Evolutionary conservation across 129 eudicot species (phyloP).

Genomic region (Lactuca sativa): DNA sequence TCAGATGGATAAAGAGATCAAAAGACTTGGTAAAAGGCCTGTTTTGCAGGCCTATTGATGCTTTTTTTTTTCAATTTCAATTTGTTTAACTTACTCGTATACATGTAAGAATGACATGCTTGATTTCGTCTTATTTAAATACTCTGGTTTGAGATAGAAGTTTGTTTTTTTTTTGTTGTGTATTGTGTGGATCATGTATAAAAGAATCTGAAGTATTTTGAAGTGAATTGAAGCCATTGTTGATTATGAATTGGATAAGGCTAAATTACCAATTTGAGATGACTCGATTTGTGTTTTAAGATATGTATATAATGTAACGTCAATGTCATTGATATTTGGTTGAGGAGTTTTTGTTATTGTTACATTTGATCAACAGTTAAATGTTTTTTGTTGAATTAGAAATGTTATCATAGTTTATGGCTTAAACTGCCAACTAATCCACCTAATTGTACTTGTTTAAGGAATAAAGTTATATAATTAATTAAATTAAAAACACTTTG

Average conservation of each 20-base stretch:
- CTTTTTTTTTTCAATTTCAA: conserved; percentile 7
- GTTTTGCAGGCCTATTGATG: conserved; percentile 62
- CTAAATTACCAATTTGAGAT: neutral
- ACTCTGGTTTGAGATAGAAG: conserved; percentile 4
- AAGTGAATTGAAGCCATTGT: neutral
- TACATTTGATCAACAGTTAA: neutral
- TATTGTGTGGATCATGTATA: conserved; percentile 14
- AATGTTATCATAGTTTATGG: neutral
- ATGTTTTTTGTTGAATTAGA: too few relatives aligned
- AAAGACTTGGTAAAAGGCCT: conserved; percentile 93
- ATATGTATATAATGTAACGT: neutral
- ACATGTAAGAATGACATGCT: conserved; percentile 31
- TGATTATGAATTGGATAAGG: conserved; percentile 4
- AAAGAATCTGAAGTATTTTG: conserved; percentile 21
- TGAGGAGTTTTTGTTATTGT: neutral
- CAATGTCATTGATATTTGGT: neutral
- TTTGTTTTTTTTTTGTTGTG: conserved; percentile 5
- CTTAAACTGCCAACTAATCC: neutral
- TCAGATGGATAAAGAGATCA: conserved; percentile 94
- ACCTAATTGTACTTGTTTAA: neutral
- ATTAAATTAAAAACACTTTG: too few relatives aligned
- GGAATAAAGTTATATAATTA: neutral
- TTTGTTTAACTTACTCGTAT: neutral
- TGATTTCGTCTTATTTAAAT: conserved; percentile 23
- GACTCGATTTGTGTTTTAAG: too few relatives aligned